Conservation (phyloP, 2,329 filamentous ascomycete genomes). For the Claviceps sp. region DNA sequence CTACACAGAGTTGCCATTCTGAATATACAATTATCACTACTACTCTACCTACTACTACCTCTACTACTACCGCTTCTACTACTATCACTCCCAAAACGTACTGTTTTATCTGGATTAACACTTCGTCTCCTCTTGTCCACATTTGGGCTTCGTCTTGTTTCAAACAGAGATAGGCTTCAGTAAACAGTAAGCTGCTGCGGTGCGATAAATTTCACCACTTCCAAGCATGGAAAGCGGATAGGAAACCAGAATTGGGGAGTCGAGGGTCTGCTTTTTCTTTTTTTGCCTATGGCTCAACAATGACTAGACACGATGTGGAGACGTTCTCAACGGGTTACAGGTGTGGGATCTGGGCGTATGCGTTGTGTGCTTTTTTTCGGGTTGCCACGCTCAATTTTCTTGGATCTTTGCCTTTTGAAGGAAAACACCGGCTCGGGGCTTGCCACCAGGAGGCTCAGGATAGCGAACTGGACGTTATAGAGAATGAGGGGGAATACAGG, state of each 20-base stretch:
- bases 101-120: neutral
- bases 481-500: neutral
- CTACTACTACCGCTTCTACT: too few relatives aligned
- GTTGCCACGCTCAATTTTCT: neutral
- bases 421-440: neutral
- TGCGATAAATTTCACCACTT: neutral
- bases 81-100: too few relatives aligned
- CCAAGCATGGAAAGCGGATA: neutral
- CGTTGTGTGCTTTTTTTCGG: neutral
- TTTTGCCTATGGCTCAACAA: neutral
- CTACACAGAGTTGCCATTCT: neutral
- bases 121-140: neutral
- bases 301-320: constrained; percentile 1
- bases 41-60: neutral
- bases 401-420: constrained; percentile 7
- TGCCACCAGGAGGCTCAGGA: neutral
- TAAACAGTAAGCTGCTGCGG: neutral
- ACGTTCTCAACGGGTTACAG: neutral
- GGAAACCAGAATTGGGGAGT: neutral
- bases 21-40: constrained; percentile 6
- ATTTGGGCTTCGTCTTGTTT: neutral
- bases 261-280: neutral
- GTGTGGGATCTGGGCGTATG: neutral
- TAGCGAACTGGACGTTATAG: neutral
- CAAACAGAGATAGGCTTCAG: neutral